Base-by-base conservation (phyloP, 257 asterid species). In the Jaltomata sinuosa region DNA sequence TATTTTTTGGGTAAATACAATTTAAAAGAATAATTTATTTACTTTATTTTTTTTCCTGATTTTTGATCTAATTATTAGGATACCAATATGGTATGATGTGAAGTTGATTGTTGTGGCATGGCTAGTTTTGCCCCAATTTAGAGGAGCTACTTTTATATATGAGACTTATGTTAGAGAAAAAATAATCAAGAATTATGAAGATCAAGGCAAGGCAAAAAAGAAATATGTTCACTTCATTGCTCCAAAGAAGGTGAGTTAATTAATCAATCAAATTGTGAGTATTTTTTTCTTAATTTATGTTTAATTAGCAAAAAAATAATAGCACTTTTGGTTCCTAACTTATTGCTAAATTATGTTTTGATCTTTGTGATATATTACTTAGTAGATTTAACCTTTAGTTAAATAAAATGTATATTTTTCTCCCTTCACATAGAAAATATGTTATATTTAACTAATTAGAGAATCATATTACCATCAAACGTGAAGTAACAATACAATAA, bases 71-170 rank as follows among this genome's bases (percentile, higher is more conserved):
- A 64, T 64, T 64, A 68, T 55, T 55, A 94, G 98, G 97, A 87
- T 95, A 52, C 93, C 96, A 1, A 91, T 95, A 85, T 95, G 98
- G 98, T 95, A 95, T 61, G 91, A 88, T 22, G 82, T 93, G 94
- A 95, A 95, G 91, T 92, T 95, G 36, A 93, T 84, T 2, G 81
- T 90, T 65, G 90, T 94, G 77, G 93, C 93, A 11, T 95, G 99
- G 99, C 38, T 95, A 88, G 97, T 94, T 36, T 83, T 95, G 11
- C 99, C 99, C 2, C 98, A 92, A 54, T 90, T 93, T 84, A 89
- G 92, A 80, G 99, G 98, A 15, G 94, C 98, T 15, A 93, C 99
- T 57, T 95, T 91, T 45, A 89, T 95, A 31, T 95, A 95, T 47
- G 94, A 92, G 31, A 93, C 91, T 68, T 83, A 88, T 45, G 97